Evolutionary conservation across 805 yeast genomes (phyloP).

Genomic region (Zygoascus flipseniorum): DNA sequence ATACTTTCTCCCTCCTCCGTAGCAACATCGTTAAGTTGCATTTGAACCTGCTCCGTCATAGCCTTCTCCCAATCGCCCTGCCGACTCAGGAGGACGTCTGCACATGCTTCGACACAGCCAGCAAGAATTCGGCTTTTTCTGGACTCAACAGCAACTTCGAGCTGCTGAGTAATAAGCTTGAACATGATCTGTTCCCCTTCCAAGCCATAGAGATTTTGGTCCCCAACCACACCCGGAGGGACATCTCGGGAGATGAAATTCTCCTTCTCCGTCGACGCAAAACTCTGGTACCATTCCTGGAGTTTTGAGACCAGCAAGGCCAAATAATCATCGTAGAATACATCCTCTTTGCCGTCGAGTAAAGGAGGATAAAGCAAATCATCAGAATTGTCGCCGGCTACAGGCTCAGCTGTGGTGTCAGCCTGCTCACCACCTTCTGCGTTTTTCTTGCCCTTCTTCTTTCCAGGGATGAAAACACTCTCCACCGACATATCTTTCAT

Average conservation of each 20-base stretch:
- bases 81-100: conserved; percentile 48
- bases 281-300: conserved; percentile 74
- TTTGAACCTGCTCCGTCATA: conserved; percentile 45
- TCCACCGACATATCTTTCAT: conserved; percentile 42
- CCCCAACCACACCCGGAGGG: conserved; percentile 69
- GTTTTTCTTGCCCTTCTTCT: conserved; percentile 27
- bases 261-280: conserved; percentile 56
- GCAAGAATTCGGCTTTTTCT: conserved; percentile 72
- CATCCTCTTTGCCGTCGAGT: conserved; percentile 65
- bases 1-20: conserved; percentile 31
- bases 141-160: conserved; percentile 78
- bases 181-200: conserved; percentile 75
- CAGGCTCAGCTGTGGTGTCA: not conserved
- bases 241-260: conserved; percentile 54
- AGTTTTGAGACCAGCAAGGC: conserved; percentile 62
- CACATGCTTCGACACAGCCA: conserved; percentile 70
- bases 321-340: conserved; percentile 70
- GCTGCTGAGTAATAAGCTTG: conserved; percentile 81
- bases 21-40: conserved; percentile 26
- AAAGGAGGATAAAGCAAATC: conserved; percentile 41
- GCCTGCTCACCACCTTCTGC: not conserved
- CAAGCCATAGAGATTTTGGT: conserved; percentile 44
- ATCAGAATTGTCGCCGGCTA: not conserved
- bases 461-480: conserved; percentile 9
- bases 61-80: conserved; percentile 54